Conservation (phyloP, 2,329 filamentous ascomycete genomes). For the Aquanectria penicillioides region DNA sequence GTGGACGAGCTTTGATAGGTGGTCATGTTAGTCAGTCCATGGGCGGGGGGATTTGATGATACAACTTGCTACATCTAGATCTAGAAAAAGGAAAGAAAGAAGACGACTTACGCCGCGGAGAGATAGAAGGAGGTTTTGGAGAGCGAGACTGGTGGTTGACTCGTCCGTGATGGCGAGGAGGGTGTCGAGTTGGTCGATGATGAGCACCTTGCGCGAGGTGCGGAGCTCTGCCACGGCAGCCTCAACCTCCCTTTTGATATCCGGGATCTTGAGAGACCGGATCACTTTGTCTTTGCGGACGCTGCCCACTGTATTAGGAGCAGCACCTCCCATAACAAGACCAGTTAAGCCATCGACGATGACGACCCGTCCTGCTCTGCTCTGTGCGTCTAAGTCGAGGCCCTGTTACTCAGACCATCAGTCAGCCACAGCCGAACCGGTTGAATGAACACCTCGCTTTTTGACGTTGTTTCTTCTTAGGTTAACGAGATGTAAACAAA, state of each 20-base stretch:
- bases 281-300: conserved; percentile 40
- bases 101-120: conserved; percentile 68
- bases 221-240: conserved; percentile 50
- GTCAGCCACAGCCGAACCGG: too few relatives aligned
- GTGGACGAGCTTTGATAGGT: conserved; percentile 63
- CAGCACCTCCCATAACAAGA: conserved; percentile 55
- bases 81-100: not conserved
- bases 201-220: conserved; percentile 59
- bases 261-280: conserved; percentile 44
- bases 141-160: conserved; percentile 52
- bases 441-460: too few relatives aligned
- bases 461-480: too few relatives aligned
- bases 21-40: not conserved
- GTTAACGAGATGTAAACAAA: not conserved
- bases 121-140: conserved; percentile 66
- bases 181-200: conserved; percentile 74
- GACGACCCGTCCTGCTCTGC: conserved; percentile 67
- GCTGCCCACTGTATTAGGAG: not conserved
- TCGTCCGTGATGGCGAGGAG: conserved; percentile 68
- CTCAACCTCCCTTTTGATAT: conserved; percentile 52
- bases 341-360: conserved; percentile 80
- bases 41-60: too few relatives aligned
- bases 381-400: conserved; percentile 73
- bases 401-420: conserved; percentile 57
- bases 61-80: not conserved